A percentile compares a stretch with the other conserved stretches of the same genome.
Conservation (phyloP, 495 filamentous ascomycete species). For the Lophiostoma macrostomum region DNA sequence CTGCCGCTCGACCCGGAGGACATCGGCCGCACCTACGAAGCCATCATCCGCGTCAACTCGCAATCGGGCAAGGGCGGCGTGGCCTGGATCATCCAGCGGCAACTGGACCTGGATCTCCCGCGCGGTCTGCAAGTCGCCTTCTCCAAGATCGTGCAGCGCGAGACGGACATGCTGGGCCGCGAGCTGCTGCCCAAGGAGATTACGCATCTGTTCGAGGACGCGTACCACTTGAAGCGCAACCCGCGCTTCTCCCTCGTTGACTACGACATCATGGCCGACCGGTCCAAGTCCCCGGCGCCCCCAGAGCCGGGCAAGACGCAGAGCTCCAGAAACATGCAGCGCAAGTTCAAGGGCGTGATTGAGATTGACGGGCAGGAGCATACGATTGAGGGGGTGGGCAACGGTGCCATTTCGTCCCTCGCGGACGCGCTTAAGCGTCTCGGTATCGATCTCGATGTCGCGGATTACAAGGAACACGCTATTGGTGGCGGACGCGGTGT, state of each 20-base stretch:
- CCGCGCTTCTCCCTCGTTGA: conserved; percentile 85
- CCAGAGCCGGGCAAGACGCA: conserved; percentile 61
- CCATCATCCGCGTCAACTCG: conserved; percentile 95
- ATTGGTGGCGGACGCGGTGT: conserved; percentile 75
- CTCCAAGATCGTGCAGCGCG: conserved; percentile 76
- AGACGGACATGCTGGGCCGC: conserved; percentile 69
- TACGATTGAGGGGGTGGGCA: conserved; percentile 73
- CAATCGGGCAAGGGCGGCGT: conserved; percentile 94
- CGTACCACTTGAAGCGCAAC: conserved; percentile 77
- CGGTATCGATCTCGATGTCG: conserved; percentile 88
- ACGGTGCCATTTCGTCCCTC: conserved; percentile 85
- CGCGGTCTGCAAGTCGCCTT: conserved; percentile 92
- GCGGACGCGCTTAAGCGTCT: conserved; percentile 76
- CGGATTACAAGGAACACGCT: conserved; percentile 94
- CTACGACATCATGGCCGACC: conserved; percentile 86
- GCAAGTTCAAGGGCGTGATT: conserved; percentile 84
- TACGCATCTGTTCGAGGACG: conserved; percentile 75
- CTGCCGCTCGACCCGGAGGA: conserved; percentile 90
- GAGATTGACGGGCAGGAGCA: conserved; percentile 80
- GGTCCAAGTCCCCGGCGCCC: conserved; percentile 72
- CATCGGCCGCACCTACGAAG: conserved; percentile 94
- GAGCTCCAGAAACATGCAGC: conserved; percentile 71
- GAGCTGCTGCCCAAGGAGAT: conserved; percentile 85
- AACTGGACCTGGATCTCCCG: conserved; percentile 86
- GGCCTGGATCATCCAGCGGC: conserved; percentile 88